Evolutionary conservation across 2,329 filamentous ascomycete species (phyloP), one percentile per base, ranked within the genome.

Genomic region (Diaporthe sp.): DNA sequence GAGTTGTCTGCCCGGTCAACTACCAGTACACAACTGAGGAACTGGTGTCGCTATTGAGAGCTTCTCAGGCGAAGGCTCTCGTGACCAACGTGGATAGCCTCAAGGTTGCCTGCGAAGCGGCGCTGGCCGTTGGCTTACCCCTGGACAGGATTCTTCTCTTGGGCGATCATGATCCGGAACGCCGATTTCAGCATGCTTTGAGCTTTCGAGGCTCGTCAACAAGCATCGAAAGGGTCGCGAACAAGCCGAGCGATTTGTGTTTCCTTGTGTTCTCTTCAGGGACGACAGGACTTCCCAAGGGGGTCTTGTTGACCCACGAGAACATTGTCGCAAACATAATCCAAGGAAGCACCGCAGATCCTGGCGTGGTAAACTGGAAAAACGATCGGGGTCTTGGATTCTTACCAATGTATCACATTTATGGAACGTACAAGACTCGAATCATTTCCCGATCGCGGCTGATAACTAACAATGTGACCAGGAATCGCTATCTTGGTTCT

Each of bases 231-330:
- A 44, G 37, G n/a, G 58, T 61, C 37, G 3, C 37, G 6, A 61
- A 7, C 37, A 61, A 61, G 58, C 58, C 58, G 5, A 42, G 13
- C 37, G 60, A 65, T 44, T 22, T 65, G 15, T 28, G 39, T 44
- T 65, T 65, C 15, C 39, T 65, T 5, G 60, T 65, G 15, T 89
- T 87, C 80, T 87, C 85, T 37, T 88, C 86, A 9, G 88, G 88
- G 1, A 90, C 88, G 0, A 89, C 87, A 0, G 88, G 88, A 3
- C 80, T 89, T 8, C 87, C 88, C 8, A 89, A 90, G 78, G 87
- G 87, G 28, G 88, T 89, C 5, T 86, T 85, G 78, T 84, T 89
- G 39, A 86, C 85, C 37, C 88, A 90, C 77, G 80, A 84, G 75
- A 89, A 89, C 76, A 81, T 89, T 39, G 83, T 88, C 44, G 84